These are phyloP conservation scores for Helianthus annuus DNA, from an alignment of 129 eudicot genomes.

Conservation along the genomic window HanXRQr2.0-SUNRISE NC_035445.2:106519509-106520008, in stretches of 20 bases:
- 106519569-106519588: too few relatives aligned
- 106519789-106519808: conserved; percentile 16
- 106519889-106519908: conserved; percentile 66
- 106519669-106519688: too few relatives aligned
- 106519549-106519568: too few relatives aligned
- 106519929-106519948: conserved; percentile 67
- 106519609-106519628: too few relatives aligned
- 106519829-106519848: not conserved
- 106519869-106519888: conserved; percentile 44
- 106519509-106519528: too few relatives aligned
- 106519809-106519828: not conserved
- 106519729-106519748: not conserved
- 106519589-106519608: too few relatives aligned
- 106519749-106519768: not conserved
- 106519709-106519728: not conserved
- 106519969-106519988: not conserved
- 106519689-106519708: too few relatives aligned
- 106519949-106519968: conserved; percentile 51
- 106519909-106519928: conserved; percentile 71
- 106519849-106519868: not conserved
- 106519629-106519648: too few relatives aligned
- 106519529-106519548: too few relatives aligned
- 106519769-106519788: not conserved
- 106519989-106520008: not conserved
- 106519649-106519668: too few relatives aligned